Evolutionary conservation across 768 basidiomycete species (phyloP), one percentile per base, ranked within the genome.

Genomic region (Infundibulicybe gibba): DNA sequence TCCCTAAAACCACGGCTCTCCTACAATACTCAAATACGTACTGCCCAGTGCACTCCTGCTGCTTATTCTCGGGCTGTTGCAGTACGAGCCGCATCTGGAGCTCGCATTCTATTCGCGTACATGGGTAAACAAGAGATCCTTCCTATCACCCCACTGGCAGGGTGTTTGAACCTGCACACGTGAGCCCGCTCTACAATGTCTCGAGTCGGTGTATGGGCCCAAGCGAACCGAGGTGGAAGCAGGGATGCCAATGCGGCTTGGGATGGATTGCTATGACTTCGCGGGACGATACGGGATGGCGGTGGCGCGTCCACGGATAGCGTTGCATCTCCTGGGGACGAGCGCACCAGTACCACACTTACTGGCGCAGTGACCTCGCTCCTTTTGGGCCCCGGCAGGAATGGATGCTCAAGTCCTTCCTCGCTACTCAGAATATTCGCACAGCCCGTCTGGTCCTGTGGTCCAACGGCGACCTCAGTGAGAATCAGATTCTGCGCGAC

Each of bases 251-350:
- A 73, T 97, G 72, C 76, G 79, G 44, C 72, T 89, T 51, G 89
- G 89, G 32, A 72, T 90, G 72, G 89, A 93, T 61, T 98, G 95
- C 66, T 97, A 94, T 61, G 83, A 92, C 61, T 94, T 94, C 64
- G 88, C 94, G 3, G 85, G 12, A 93, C 91, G 13, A 79, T 98
- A 17, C 80, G 77, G 43, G 46, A 8, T 45, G 35, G 52, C 53
- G 45, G 33, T 39, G 37, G 52, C 54, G 20, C 50, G 49, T 38
- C 43, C 42, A 34, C 48, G 61, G 10, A 48, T 49, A 35, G 45
- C 43, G 5, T 40, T 49, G 47, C 49, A 50, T 41, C 40, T 69
- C 1, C 66, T 14, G 60, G 69, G 14, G 74, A 76, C 12, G 68
- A 73, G 15, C 77, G 80, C 15, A 76, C 79, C 79, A 82, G 44